Percentiles rank a stretch among this genome's conserved stretches.
Conservation (phyloP, 768 basidiomycete species). For the Lactarius sanguifluus region DNA sequence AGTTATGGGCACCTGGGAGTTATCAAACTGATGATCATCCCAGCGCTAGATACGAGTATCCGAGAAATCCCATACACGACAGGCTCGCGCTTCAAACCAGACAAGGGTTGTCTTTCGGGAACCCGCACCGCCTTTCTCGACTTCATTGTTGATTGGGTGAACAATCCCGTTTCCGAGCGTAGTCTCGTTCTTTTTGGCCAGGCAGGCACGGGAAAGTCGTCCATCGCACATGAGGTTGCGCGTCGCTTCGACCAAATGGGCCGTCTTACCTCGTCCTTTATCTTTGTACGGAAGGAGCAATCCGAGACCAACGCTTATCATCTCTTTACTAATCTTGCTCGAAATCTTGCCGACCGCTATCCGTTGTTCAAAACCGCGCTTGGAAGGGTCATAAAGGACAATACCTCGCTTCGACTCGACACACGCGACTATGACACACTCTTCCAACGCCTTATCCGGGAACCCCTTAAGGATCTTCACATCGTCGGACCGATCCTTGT, state of each 20-base stretch:
- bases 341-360: not conserved
- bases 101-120: not conserved
- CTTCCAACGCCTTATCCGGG: not conserved
- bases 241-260: not conserved
- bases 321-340: not conserved
- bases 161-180: not conserved
- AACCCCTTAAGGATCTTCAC: not conserved
- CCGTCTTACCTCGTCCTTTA: not conserved
- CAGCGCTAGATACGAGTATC: not conserved
- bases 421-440: constrained; percentile 3
- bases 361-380: not conserved
- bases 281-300: constrained; percentile 1
- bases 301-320: not conserved
- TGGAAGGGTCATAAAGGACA: not conserved
- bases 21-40: not conserved
- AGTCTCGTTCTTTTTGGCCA: constrained; percentile 1
- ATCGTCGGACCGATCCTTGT: not conserved
- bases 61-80: not conserved
- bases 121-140: not conserved
- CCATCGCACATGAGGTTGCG: constrained; percentile 1
- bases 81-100: not conserved
- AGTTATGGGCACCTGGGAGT: not conserved
- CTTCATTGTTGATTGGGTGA: not conserved
- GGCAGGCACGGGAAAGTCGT: constrained; percentile 1
- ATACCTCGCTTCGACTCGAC: not conserved